Evolutionary conservation across 768 basidiomycete genomes (phyloP), one percentile per base, ranked within the genome.

Genomic region (Phaeotremella fagi): DNA sequence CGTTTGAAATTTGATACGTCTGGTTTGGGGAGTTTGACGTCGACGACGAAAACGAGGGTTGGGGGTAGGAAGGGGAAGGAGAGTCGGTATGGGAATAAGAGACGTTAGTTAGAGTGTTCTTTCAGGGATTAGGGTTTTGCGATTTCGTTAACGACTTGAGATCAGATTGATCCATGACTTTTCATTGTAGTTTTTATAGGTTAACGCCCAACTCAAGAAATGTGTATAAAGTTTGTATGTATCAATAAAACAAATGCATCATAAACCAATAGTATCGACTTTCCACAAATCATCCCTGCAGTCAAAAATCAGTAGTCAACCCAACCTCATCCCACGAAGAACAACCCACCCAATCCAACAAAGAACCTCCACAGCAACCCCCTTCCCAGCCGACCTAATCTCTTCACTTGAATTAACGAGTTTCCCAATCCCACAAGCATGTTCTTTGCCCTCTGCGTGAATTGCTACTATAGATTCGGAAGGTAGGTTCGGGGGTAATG

Each of bases 401-500:
- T 97, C 90, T 70, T 92, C 90, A 36, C 88, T 89, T 41, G 81
- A 77, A 56, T 92, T 76, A 72, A 86, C 86, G 50, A 85, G 84
- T 50, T 90, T 74, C 7, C 94, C 94, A 49, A 98, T 80, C 0
- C 85, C 94, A 28, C 87, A 84, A 1, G 91, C 85, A 61, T 89
- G 83, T 61, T 90, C 87, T 75, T 98, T 98, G 9, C 94, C 94
- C 75, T 97, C 91, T n/a, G 92, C 90, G 62, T 85, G 80, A 46
- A 99, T 84, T 2, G 88, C 89, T n/a, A 99, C 91, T 4, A 87
- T 79, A 0, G 82, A 77, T n/a, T 82, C 84, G 29, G 83, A 81
- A 22, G 83, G 81, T 31, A 97, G 76, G 2, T 80, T 83, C 16
- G 77, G 82, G 0, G 94, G 94, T 0, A 98, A 82, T 64, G 82